phyloP scores from a whole-genome alignment of 2,329 filamentous ascomycete species.

The Fusarium pseudoanthophilum region DNA sequence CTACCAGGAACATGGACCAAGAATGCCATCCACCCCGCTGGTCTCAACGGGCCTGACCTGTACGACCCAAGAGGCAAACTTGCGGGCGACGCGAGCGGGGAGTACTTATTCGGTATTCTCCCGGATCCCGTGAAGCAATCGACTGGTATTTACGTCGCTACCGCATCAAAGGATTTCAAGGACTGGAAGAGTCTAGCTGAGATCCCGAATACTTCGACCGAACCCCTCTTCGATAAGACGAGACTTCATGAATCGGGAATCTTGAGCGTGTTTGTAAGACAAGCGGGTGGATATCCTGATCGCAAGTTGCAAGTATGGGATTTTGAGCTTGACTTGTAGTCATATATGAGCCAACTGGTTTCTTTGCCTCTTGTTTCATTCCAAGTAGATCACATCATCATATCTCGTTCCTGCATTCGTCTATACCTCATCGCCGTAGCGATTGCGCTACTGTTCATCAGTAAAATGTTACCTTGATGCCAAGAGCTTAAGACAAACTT shows the following conservation, averaged over 20 bases:
- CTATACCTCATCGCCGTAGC: fast-evolving
- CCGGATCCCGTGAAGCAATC: not conserved
- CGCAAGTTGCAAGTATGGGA: slow-evolving; percentile 35
- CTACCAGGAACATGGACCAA: slow-evolving; percentile 19
- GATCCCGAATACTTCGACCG: slow-evolving; percentile 26
- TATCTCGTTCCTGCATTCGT: not conserved
- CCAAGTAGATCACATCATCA: not conserved
- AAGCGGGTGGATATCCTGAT: slow-evolving; percentile 15
- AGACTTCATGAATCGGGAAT: slow-evolving; percentile 15
- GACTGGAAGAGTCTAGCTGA: slow-evolving; percentile 15
- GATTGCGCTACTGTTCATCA: too few relatives aligned
- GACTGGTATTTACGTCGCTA: slow-evolving; percentile 20
- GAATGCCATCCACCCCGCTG: slow-evolving; percentile 17
- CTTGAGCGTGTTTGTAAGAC: slow-evolving; percentile 23
- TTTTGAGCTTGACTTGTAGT: slow-evolving; percentile 22
- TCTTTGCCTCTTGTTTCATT: not conserved
- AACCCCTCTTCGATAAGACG: slow-evolving; percentile 22
- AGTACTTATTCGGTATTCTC: slow-evolving; percentile 23
- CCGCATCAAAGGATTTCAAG: slow-evolving; percentile 2
- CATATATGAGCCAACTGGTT: not conserved
- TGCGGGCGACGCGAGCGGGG: slow-evolving; percentile 18
- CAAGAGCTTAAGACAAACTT: not conserved
- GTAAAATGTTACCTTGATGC: fast-evolving
- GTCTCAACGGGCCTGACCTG: slow-evolving; percentile 25
- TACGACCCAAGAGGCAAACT: slow-evolving; percentile 34